Conservation (phyloP, 805 yeast species). For the Cephaloascus albidus region DNA sequence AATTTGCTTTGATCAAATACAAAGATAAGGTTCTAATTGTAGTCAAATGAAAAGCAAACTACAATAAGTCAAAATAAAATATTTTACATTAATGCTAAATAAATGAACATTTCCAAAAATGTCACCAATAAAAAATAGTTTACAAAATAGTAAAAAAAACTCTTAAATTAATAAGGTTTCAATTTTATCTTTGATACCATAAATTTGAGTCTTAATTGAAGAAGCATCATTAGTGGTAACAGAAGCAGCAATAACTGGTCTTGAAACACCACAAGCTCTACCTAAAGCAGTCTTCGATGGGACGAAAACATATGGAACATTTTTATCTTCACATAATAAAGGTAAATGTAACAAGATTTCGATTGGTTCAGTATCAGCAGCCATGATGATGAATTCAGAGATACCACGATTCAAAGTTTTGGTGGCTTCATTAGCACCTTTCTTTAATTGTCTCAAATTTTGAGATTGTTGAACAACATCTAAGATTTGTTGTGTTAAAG, state of each 20-base stretch:
- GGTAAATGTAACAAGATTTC: slow-evolving; percentile 97
- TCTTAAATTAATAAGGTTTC: slow-evolving; percentile 87
- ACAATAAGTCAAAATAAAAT: no score
- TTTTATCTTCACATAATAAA: slow-evolving; percentile 96
- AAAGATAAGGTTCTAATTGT: no score
- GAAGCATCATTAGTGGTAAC: slow-evolving; percentile 98
- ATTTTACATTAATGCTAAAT: no score
- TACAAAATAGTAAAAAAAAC: no score
- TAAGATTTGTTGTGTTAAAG: slow-evolving; percentile 90
- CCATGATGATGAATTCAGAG: slow-evolving; percentile 98
- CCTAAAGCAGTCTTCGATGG: slow-evolving; percentile 98
- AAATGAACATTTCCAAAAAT: no score
- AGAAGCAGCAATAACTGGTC: slow-evolving; percentile 98
- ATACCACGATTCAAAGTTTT: slow-evolving; percentile 99
- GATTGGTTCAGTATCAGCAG: slow-evolving; percentile 99
- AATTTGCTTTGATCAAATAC: no score
- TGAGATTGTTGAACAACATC: slow-evolving; percentile 98
- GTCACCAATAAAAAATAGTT: no score
- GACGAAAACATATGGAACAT: slow-evolving; percentile 97
- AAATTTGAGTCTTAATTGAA: slow-evolving; percentile 93
- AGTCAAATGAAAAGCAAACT: no score
- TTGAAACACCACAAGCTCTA: slow-evolving; percentile 99
- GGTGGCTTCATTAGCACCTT: slow-evolving; percentile 99
- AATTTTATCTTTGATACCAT: slow-evolving; percentile 96
- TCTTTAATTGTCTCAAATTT: slow-evolving; percentile 95